Evolutionary conservation across 345 rosid species (phyloP).

Genomic region (Salix caprea): DNA sequence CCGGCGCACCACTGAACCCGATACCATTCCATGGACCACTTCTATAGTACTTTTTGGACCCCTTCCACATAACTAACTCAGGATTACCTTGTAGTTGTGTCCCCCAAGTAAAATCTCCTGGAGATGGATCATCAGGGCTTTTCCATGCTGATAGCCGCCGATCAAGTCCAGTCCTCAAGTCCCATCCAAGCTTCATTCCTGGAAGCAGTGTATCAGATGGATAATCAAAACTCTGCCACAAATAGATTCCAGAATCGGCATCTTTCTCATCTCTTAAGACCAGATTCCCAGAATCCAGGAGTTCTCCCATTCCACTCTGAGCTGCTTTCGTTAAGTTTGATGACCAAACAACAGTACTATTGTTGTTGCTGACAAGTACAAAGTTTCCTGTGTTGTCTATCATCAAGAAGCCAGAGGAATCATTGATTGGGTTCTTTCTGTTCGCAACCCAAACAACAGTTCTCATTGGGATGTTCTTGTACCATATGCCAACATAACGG

Average conservation of each 20-base stretch:
- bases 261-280: slow-evolving; percentile 5
- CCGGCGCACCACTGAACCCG: background rate
- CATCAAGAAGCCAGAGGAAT: slow-evolving; percentile 7
- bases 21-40: slow-evolving; percentile 20
- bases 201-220: slow-evolving; percentile 10
- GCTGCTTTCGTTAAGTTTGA: background rate
- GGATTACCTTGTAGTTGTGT: background rate
- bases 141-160: slow-evolving; percentile 5
- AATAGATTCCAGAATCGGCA: background rate
- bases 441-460: slow-evolving; percentile 23
- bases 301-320: background rate
- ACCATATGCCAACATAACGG: slow-evolving; percentile 11
- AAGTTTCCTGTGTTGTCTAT: background rate
- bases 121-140: slow-evolving; percentile 4
- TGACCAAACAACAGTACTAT: slow-evolving; percentile 7
- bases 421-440: slow-evolving; percentile 9
- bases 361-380: background rate
- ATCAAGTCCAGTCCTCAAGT: background rate
- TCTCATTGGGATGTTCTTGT: background rate
- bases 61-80: background rate
- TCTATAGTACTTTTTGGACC: background rate
- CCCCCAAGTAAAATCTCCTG: background rate
- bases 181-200: slow-evolving; percentile 13
- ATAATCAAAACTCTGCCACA: slow-evolving; percentile 19
- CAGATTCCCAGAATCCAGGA: slow-evolving; percentile 12